These are phyloP conservation scores for Mallotus japonicus DNA, from an alignment of 441 rosid genomes.

Conservation along the genomic window DNA sequence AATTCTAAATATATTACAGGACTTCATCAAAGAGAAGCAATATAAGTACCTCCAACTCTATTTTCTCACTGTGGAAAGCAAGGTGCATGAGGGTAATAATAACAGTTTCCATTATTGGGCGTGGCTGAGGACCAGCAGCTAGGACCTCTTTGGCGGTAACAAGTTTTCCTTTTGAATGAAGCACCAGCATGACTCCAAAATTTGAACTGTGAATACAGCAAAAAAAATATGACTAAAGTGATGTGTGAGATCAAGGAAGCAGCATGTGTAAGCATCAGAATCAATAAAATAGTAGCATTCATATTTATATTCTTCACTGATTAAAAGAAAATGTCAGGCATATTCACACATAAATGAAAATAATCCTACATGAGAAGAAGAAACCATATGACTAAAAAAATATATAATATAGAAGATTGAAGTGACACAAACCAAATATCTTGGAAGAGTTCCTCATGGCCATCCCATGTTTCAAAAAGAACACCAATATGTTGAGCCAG, in stretches of 20 bases:
- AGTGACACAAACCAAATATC: constrained; percentile 78
- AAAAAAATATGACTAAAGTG: neutral
- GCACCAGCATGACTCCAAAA: constrained; percentile 72
- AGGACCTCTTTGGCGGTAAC: constrained; percentile 76
- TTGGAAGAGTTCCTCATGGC: constrained; percentile 87
- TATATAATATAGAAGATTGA: neutral
- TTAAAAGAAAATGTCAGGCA: neutral
- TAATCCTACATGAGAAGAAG: neutral
- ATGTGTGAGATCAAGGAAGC: neutral
- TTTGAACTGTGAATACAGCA: constrained; percentile 50
- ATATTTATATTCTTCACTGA: neutral
- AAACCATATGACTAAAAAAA: neutral
- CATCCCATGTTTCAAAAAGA: constrained; percentile 99
- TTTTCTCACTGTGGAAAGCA: constrained; percentile 85
- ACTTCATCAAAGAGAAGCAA: constrained; percentile 1
- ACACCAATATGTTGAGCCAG: constrained; percentile 72
- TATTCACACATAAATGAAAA: neutral
- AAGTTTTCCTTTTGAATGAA: constrained; percentile 63
- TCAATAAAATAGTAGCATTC: neutral
- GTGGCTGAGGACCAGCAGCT: constrained; percentile 78
- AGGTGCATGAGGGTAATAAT: constrained; percentile 87
- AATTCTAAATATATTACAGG: too few species aligned
- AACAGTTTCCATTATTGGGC: constrained; percentile 67
- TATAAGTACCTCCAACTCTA: constrained; percentile 78
- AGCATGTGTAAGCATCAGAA: neutral